Percentiles rank a stretch among this genome's conserved stretches.
Conservation (phyloP, 2,329 filamentous ascomycete species). For the Fusarium sp. region DNA sequence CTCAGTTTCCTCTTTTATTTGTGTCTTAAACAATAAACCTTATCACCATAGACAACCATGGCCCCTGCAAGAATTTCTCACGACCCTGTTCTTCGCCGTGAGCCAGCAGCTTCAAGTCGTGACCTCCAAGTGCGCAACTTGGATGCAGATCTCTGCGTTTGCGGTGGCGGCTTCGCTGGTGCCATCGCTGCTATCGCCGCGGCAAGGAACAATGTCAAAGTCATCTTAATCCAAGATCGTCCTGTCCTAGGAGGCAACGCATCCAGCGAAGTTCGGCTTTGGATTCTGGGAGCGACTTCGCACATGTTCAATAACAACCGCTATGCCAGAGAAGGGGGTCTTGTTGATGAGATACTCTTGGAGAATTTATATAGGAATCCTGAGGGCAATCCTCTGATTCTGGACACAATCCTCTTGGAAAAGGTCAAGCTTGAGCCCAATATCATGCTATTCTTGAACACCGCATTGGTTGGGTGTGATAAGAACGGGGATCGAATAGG, state of each 20-base stretch:
- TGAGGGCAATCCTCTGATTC: conserved; percentile 17
- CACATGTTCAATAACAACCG: conserved; percentile 26
- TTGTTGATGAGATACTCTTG: conserved; percentile 21
- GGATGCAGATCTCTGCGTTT: conserved; percentile 9
- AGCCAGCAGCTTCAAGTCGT: conserved; percentile 15
- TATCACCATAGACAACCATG: background rate
- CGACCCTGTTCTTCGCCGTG: conserved; percentile 20
- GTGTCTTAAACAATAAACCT: background rate
- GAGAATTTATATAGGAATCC: conserved; percentile 17
- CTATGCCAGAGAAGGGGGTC: conserved; percentile 22
- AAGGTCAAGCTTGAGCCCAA: conserved; percentile 11
- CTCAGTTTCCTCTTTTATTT: background rate
- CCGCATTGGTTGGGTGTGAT: background rate
- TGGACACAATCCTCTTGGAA: conserved; percentile 7
- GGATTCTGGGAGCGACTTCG: conserved; percentile 23
- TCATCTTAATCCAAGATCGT: conserved; percentile 15
- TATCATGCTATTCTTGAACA: conserved; percentile 7
- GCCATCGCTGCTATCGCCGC: conserved; percentile 12
- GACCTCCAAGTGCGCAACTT: conserved; percentile 14
- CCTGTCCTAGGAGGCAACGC: conserved; percentile 21
- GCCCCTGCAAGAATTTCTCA: conserved; percentile 25
- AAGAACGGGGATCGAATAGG: background rate
- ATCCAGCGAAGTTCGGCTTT: conserved; percentile 16
- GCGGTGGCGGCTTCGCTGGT: conserved; percentile 15
- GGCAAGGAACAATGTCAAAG: conserved; percentile 15